A percentile compares a stretch with the other conserved stretches of the same genome.
phyloP scores from a whole-genome alignment of 2,329 filamentous ascomycete genomes.

The Exutisphaerella laricina region DNA sequence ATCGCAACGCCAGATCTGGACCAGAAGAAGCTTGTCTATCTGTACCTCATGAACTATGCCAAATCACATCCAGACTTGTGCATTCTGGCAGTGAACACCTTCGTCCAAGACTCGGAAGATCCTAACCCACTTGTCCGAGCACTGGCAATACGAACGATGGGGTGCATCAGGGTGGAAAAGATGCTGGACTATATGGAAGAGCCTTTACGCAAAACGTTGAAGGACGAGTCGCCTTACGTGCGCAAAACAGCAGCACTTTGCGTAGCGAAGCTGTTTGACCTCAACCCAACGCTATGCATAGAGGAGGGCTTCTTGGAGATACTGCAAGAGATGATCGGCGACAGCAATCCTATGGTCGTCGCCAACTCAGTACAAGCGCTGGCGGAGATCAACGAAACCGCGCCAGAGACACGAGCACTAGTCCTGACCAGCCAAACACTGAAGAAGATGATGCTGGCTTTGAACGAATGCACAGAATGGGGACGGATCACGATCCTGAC shows the following conservation, averaged over 20 bases:
- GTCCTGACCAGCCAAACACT: constrained; percentile 74
- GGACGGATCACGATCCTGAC: constrained; percentile 88
- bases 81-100: constrained; percentile 97
- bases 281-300: constrained; percentile 86
- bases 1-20: constrained; percentile 92
- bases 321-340: constrained; percentile 90
- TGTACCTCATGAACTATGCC: constrained; percentile 99
- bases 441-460: constrained; percentile 92
- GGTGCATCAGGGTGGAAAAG: constrained; percentile 95
- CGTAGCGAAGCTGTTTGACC: constrained; percentile 94
- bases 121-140: constrained; percentile 94
- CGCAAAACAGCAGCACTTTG: constrained; percentile 97
- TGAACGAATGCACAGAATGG: constrained; percentile 99
- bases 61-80: constrained; percentile 98
- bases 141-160: constrained; percentile 95
- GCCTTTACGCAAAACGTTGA: constrained; percentile 86
- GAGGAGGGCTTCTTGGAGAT: constrained; percentile 95
- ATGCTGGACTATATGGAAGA: constrained; percentile 99
- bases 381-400: constrained; percentile 82
- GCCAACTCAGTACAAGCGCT: constrained; percentile 94
- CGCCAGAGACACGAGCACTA: constrained; percentile 83
- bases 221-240: constrained; percentile 97
- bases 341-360: constrained; percentile 98
- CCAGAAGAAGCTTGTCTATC: constrained; percentile 98
- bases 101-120: constrained; percentile 98